Evolutionary conservation across 441 rosid species (phyloP), one percentile per base, ranked within the genome.

Genomic region (Hypseocharis bilobata): DNA sequence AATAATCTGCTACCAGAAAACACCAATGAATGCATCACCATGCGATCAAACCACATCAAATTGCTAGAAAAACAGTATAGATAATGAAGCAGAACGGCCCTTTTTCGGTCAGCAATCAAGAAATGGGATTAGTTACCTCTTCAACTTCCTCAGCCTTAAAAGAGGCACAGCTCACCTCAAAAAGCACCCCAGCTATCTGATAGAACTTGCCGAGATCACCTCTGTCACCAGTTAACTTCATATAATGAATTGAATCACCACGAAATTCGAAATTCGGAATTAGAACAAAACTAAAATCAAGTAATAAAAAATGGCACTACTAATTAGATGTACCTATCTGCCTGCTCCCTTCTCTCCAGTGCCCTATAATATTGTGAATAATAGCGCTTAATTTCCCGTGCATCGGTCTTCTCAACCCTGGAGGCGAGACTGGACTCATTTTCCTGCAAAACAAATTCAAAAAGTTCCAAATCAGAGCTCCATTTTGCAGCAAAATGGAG

Each of bases 161-260:
- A 63, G 91, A 96, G 19, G 97, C 97, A 64, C 90, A 91, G 51
- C 91, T 96, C 66, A 91, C 99, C 85, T 94, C 99, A 80, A 89
- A 91, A 70, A 94, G 99, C 64, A 91, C 96, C 42, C 97, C 97
- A 0, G 99, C 99, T 16, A 94, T 94, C 84, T 91, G 90, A 79
- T 94, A 94, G 71, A 96, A 96, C 78, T 94, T 94, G 57, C 92
- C 94, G 72, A 94, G 96, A 78, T 93, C 97, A 78, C 88, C 97
- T 78, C 99, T 94, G 80, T 23, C 66, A 63, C 17, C 52, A 75
- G 44, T 60, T n/a, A n/a, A n/a, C n/a, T n/a, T n/a, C n/a, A n/a
- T n/a, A n/a, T n/a, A n/a, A n/a, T n/a, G n/a, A 75, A 44, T 70
- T 57, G 54, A 62, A 55, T 3, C 2, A 60, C 65, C 65, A 16